Base-by-base conservation (phyloP, 495 filamentous ascomycete genomes). In the Aeminium ludgeri region DNA sequence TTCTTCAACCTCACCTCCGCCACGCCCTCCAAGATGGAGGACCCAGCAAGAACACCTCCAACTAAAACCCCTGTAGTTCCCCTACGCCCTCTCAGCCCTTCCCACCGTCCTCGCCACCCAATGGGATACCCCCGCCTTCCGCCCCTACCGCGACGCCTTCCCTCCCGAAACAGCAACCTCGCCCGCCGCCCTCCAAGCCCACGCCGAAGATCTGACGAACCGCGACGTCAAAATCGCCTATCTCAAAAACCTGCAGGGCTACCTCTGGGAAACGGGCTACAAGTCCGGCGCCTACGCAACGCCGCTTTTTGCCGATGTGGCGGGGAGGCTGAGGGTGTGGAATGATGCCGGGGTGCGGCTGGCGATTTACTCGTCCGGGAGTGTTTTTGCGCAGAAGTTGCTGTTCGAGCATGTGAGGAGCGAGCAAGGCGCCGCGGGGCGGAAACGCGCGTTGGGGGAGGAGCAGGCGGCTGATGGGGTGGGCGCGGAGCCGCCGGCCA, bases 341-440 rank as follows among this genome's bases (percentile, higher is more conserved):
- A 51, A 57, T 30, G 41, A 49, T 2, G 49, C 56, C 11, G 63
- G 64, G 8, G 51, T 69, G 20, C 52, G 52, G 16, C 61, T 82
- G 30, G 66, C 72, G 50, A 80, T 84, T 53, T 84, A 80, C 61
- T 80, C 75, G 6, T 76, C 71, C 13, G 79, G 79, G 25, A 76
- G 71, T 6, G 74, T 84, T 11, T 60, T 72, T 37, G 79, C 79
- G 18, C 79, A 84, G 61, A 76, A 76, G 55, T 64, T 82, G 38
- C 61, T 82, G 28, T 82, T 84, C 55, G 50, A 59, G 40, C 67
- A 81, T 58, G 80, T 79, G n/a, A 60, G 70, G 49, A 57, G 60
- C 7, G 43, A 66, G 20, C 30, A 49, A 16, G 58, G 61, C 20
- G 28, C 23, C 20, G 28, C 36, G 11, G 41, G 32, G 7, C 15